These are phyloP conservation scores for Emericellopsis atlantica DNA, from an alignment of 2,329 filamentous ascomycete genomes.

Conservation along the genomic window DNA sequence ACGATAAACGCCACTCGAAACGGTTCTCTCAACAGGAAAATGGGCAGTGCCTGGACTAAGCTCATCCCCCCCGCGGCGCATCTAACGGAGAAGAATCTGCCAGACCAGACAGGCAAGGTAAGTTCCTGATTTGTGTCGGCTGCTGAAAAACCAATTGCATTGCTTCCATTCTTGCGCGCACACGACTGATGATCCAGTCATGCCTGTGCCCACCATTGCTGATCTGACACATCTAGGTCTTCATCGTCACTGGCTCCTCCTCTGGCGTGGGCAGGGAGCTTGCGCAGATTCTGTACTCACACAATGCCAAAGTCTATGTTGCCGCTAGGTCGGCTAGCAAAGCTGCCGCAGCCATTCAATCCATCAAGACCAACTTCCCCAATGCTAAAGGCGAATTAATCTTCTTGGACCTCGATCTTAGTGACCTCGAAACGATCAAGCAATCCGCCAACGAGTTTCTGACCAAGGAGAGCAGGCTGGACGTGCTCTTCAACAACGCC, in stretches of 20 bases:
- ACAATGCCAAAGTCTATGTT: slow-evolving; percentile 35
- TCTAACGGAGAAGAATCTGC: slow-evolving; percentile 1
- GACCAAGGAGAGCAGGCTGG: neutral
- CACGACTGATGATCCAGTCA: too few relatives aligned
- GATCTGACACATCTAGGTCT: slow-evolving; percentile 5
- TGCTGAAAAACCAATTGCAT: too few relatives aligned
- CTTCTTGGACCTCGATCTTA: neutral
- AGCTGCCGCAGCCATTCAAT: slow-evolving; percentile 23
- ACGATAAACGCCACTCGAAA: too few relatives aligned
- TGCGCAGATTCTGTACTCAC: slow-evolving; percentile 32
- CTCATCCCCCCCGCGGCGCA: too few relatives aligned
- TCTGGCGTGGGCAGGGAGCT: slow-evolving; percentile 31
- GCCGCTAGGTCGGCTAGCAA: slow-evolving; percentile 28
- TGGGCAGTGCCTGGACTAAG: too few relatives aligned
- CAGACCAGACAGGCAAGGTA: slow-evolving; percentile 14
- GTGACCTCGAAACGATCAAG: neutral
- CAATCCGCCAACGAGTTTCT: neutral
- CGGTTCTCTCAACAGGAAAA: too few relatives aligned
- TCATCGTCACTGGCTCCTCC: slow-evolving; percentile 27
- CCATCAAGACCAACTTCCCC: slow-evolving; percentile 14
- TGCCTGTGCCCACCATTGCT: too few relatives aligned
- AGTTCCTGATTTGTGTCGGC: too few relatives aligned
- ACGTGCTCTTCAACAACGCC: slow-evolving; percentile 2
- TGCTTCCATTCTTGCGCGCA: too few relatives aligned
- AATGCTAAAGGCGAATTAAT: neutral